Evolutionary conservation across 495 filamentous ascomycete species (phyloP).

Genomic region (Penicillium daleae): DNA sequence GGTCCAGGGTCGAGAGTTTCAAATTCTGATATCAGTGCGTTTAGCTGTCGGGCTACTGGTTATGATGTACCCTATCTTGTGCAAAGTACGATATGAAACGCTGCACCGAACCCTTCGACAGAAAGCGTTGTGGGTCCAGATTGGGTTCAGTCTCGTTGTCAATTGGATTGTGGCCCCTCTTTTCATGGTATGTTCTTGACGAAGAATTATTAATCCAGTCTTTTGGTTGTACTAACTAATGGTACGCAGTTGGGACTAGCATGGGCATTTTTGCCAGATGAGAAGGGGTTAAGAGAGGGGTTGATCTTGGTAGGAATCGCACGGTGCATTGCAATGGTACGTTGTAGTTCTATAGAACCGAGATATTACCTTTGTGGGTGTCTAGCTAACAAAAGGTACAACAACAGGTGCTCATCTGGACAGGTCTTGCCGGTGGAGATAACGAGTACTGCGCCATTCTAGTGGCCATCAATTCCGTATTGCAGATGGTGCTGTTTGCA

Average conservation of each 20-base stretch:
- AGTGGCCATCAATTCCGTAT: constrained; percentile 81
- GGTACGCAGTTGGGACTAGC: constrained; percentile 32
- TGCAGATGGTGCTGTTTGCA: constrained; percentile 85
- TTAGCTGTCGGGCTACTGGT: constrained; percentile 77
- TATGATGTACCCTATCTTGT: constrained; percentile 94
- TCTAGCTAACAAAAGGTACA: background rate
- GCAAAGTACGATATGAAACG: constrained; percentile 84
- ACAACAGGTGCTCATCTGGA: constrained; percentile 74
- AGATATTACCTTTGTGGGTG: background rate
- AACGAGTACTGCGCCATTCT: constrained; percentile 85
- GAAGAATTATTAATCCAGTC: background rate
- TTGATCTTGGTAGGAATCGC: constrained; percentile 77
- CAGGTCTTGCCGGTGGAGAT: constrained; percentile 74
- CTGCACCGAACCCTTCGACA: constrained; percentile 68
- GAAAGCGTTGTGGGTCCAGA: constrained; percentile 74
- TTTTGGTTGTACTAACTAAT: no score
- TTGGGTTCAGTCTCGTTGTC: constrained; percentile 74
- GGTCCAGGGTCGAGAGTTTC: background rate
- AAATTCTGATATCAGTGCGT: background rate
- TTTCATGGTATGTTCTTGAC: constrained; percentile 66
- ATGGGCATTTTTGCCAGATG: constrained; percentile 81
- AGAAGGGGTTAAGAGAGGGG: constrained; percentile 65
- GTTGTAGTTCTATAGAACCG: constrained; percentile 17
- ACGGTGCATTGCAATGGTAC: constrained; percentile 80
- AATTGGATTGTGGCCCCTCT: constrained; percentile 90